A percentile compares a stretch with the other conserved stretches of the same genome.
These are phyloP conservation scores for Lagerstroemia speciosa DNA, from an alignment of 345 rosid genomes.

Conservation along the genomic window DNA sequence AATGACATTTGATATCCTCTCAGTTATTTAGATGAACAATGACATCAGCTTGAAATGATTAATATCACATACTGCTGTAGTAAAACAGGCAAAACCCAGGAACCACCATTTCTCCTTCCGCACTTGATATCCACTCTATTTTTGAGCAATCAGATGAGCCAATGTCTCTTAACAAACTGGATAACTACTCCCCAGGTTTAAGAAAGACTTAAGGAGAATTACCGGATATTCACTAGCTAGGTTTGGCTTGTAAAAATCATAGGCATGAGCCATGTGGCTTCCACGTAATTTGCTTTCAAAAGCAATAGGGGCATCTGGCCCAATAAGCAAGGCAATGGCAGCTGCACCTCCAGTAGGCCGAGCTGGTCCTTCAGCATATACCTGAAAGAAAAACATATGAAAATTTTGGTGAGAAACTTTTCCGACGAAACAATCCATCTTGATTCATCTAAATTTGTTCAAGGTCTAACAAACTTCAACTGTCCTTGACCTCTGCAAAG, in stretches of 20 bases:
- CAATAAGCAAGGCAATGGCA: constrained; percentile 84
- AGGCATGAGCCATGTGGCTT: constrained; percentile 94
- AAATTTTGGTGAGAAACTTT: not conserved
- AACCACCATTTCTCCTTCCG: not conserved
- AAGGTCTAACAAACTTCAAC: not conserved
- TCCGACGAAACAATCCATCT: not conserved
- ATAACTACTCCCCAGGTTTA: not conserved
- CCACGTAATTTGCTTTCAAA: constrained; percentile 95
- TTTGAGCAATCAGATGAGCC: not conserved
- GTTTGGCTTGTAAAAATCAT: constrained; percentile 98
- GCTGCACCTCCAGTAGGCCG: constrained; percentile 99
- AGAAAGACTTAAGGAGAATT: constrained; percentile 10
- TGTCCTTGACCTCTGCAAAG: not conserved
- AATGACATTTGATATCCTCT: not conserved
- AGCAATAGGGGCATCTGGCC: constrained; percentile 88
- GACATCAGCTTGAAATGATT: not conserved
- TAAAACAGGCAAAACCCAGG: not conserved
- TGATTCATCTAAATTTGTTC: not conserved
- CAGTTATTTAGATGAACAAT: not conserved
- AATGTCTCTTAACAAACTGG: not conserved
- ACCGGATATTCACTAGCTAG: constrained; percentile 99
- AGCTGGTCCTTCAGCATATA: constrained; percentile 99
- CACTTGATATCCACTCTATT: not conserved
- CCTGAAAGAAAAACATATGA: constrained; percentile 39
- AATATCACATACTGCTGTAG: not conserved